Conservation (phyloP, 768 basidiomycete species). For the Cyclocybe cylindracea region DNA sequence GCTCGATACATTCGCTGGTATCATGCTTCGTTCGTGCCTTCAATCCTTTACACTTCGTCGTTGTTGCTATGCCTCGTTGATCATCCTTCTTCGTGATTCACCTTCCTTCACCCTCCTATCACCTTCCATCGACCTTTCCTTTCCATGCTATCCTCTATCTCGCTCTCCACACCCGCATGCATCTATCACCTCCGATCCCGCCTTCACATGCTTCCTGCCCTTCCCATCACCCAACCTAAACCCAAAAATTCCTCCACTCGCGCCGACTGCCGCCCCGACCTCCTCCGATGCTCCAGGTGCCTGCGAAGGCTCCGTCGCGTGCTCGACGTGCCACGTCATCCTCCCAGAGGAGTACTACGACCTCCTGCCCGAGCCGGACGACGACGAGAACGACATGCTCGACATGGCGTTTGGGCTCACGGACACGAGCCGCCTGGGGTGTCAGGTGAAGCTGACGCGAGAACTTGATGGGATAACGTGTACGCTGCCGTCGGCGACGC, state of each 20-base stretch:
- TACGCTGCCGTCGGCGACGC: constrained; percentile 86
- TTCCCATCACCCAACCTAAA: constrained; percentile 1
- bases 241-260: neutral
- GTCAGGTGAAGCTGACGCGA: constrained; percentile 75
- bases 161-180: neutral
- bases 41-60: no score
- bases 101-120: neutral
- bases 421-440: constrained; percentile 85
- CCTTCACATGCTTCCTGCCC: neutral
- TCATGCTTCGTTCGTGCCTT: no score
- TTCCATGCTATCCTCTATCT: neutral
- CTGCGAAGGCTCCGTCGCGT: constrained; percentile 95
- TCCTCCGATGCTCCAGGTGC: constrained; percentile 60
- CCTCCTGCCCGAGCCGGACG: constrained; percentile 86
- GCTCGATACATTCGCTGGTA: no score
- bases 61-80: neutral
- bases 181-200: no score
- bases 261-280: neutral
- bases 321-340: constrained; percentile 97
- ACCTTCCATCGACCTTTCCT: neutral
- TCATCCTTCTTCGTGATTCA: neutral
- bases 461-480: constrained; percentile 85
- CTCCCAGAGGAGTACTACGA: constrained; percentile 82
- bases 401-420: constrained; percentile 98
- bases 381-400: constrained; percentile 98